Evolutionary conservation across 2,329 filamentous ascomycete species (phyloP), one percentile per base, ranked within the genome.

Genomic region (Aplosporella prunicola): DNA sequence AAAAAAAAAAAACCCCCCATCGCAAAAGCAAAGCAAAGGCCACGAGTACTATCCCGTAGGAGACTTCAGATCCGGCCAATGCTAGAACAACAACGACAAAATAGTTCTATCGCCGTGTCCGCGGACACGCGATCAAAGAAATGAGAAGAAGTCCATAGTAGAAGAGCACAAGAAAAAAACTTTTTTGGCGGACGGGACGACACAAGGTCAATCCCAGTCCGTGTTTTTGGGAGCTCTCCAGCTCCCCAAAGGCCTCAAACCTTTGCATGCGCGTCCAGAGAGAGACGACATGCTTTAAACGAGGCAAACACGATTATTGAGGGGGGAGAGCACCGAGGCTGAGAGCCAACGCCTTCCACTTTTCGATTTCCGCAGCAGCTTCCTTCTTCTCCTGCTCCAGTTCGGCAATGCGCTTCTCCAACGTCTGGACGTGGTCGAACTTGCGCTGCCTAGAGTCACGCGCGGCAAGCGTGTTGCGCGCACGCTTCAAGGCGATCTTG

Each of bases 361-460:
- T 55, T 33, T 50, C 55, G 35, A 62, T 53, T 48, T 62, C 55
- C 27, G 48, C 57, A 51, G 65, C 59, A 49, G 64, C 62, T 45
- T 62, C 62, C 44, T 61, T 58, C 35, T 58, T 42, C 39, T 61
- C 59, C 26, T 71, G 68, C 58, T 79, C 71, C 18, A 89, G 65
- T 55, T 82, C 77, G 13, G 67, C 70, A 51, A 93, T 87, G 51
- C 75, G 70, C 25, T 72, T 72, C 66, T 93, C 82, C 30, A 94
- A 69, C 41, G 78, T 75, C 39, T 83, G 78, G 43, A 89, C 70
- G 49, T 80, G 75, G 56, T 81, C 72, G 40, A 84, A 78, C 68
- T 94, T 94, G 47, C 86, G 80, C 53, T 86, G 80, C 35, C 89
- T 80, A 42, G 87, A 94, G 66, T 94, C 94, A 48, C 89, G 86